Conservation (phyloP, 306 rosid species). For the cucumber (Cucumis sativus) region DNA sequence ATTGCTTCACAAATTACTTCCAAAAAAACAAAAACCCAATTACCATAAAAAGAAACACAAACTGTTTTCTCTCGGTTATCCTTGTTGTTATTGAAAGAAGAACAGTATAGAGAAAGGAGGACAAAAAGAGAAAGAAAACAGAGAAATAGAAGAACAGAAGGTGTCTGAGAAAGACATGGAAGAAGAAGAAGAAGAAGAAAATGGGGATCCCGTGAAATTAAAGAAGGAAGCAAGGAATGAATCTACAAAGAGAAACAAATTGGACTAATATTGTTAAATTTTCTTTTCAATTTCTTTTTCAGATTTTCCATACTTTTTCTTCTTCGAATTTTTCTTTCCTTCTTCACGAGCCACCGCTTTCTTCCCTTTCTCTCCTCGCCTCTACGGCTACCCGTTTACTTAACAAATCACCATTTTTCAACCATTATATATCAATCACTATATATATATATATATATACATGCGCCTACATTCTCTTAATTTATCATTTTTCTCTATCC, state of each 20-base stretch:
- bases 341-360: conserved; percentile 6
- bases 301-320: conserved; percentile 2
- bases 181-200: not conserved
- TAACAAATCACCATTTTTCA: not conserved
- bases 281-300: not conserved
- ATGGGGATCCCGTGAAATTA: conserved; percentile 95
- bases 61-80: not conserved
- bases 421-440: not conserved
- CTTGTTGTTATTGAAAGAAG: not conserved
- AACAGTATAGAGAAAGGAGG: not conserved
- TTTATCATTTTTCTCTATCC: not conserved
- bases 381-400: conserved; percentile 4
- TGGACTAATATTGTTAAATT: not conserved
- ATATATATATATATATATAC: not conserved
- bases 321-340: not conserved
- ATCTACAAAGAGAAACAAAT: conserved; percentile 19
- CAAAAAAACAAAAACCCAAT: not conserved
- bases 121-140: not conserved
- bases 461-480: not conserved
- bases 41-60: not conserved
- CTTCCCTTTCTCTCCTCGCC: conserved; percentile 1
- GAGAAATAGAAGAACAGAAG: not conserved
- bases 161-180: conserved; percentile 9
- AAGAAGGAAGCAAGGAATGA: conserved; percentile 82
- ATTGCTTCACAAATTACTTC: conserved; percentile 4